Base-by-base conservation (phyloP, 148 eudicot genomes). In the Bassia scoparia region DNA sequence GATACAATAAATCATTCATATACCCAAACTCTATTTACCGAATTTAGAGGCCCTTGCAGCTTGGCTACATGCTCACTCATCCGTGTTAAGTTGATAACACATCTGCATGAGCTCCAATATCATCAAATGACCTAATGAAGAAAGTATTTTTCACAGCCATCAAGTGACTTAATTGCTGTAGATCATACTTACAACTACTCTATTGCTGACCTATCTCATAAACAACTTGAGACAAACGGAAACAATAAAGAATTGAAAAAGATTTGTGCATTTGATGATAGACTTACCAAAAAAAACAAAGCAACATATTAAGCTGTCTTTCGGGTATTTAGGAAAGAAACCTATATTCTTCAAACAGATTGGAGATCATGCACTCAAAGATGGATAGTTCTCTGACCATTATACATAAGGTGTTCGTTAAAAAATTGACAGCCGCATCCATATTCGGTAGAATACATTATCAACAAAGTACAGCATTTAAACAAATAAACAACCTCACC, bases 321-420 rank as follows among this genome's bases (percentile, higher is more conserved):
- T 94, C 98, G 68, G 98, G 77, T 91, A 94, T 79, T 88, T 94
- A 73, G 89, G 83, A 79, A 94, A 87, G 75, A 94, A 94, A 63
- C n/a, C 92, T 88, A 85, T 89, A 91, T 76, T 94, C 98, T 78
- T 94, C 98, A 77, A 89, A 94, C 15, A 94, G 86, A 79, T 91
- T 94, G 78, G 86, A 83, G 56, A 94, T 87, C 93, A 94, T 90
- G 88, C 98, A 94, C 76, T 89, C 95, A 82, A 85, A 94, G 68
- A 94, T 84, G 56, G n/a, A 84, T 59, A 80, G 85, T 69, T 94
- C 96, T n/a, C 98, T 91, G 93, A 90, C 49, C 50, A 88, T 65
- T 71, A 31, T 61, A 71, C 5, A 56, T 3, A 44, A 2, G 69
- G 7, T 66, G 15, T 44, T 24, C 44, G 69, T 66, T 16, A 66